Percentiles rank a stretch among this genome's conserved stretches.
These are phyloP conservation scores for Micractinium conductrix DNA, from an alignment of 139 green algal species.

Conservation along the genomic window DNA sequence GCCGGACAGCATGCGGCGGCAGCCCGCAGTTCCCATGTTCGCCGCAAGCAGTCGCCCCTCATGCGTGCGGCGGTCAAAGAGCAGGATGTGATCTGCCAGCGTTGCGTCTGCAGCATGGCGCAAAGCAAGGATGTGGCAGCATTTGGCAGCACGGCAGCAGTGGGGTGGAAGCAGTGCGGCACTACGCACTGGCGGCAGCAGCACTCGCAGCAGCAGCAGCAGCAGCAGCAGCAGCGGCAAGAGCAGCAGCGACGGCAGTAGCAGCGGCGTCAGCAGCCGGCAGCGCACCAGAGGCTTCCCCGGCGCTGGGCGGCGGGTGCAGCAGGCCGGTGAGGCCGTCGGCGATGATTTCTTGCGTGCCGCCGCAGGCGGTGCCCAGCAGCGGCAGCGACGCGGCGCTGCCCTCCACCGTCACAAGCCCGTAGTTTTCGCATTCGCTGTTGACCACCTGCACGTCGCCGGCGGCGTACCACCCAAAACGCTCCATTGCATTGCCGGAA, in stretches of 20 bases:
- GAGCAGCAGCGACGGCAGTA: no score
- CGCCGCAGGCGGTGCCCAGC: background rate
- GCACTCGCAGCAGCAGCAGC: no score
- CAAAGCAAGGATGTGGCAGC: no score
- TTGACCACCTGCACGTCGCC: background rate
- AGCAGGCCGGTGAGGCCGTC: background rate
- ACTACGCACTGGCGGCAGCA: no score
- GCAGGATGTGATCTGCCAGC: background rate
- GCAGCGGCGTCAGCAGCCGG: no score
- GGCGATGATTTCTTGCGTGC: background rate
- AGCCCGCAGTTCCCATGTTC: background rate
- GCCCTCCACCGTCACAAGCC: background rate
- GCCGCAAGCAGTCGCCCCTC: background rate
- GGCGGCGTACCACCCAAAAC: background rate
- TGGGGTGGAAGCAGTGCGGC: no score
- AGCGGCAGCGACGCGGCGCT: background rate
- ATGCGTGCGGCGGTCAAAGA: background rate
- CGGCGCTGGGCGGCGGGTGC: background rate
- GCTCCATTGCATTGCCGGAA: background rate
- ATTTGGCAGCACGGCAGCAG: no score
- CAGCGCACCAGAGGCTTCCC: background rate
- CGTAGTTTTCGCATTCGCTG: background rate
- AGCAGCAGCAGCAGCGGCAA: no score
- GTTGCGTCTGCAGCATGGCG: background rate
- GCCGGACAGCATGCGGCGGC: background rate